These are phyloP conservation scores for Lodderomyces metapsilosis DNA, from an alignment of 1,139 yeast genomes.

Conservation along the genomic window DNA sequence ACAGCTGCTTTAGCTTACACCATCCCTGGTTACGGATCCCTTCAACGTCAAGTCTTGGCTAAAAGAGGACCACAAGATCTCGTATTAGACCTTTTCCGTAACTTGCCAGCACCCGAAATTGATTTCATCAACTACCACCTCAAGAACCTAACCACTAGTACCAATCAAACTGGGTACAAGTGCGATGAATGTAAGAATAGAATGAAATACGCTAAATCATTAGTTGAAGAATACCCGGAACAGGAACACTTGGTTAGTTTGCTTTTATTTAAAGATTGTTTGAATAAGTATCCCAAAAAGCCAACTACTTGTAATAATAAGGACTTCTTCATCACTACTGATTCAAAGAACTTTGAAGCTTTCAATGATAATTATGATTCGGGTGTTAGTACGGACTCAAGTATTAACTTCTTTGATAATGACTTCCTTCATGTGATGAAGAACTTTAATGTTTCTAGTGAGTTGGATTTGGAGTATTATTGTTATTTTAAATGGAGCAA, in stretches of 20 bases:
- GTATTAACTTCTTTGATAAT: slow-evolving; percentile 37
- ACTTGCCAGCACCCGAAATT: slow-evolving; percentile 25
- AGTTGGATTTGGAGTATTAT: slow-evolving; percentile 33
- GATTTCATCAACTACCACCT: slow-evolving; percentile 33
- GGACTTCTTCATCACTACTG: slow-evolving; percentile 42
- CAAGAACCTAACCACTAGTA: slow-evolving; percentile 21
- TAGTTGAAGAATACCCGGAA: slow-evolving; percentile 31
- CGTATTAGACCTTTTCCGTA: slow-evolving; percentile 25
- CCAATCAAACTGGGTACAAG: slow-evolving; percentile 28
- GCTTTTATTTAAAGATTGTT: slow-evolving; percentile 36
- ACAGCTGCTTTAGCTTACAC: slow-evolving; percentile 16
- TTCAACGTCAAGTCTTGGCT: slow-evolving; percentile 19
- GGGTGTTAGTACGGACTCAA: slow-evolving; percentile 21
- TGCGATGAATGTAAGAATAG: slow-evolving; percentile 39
- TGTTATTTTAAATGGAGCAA: slow-evolving; percentile 26
- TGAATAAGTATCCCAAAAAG: slow-evolving; percentile 22
- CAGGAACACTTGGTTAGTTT: slow-evolving; percentile 36
- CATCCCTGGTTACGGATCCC: slow-evolving; percentile 18
- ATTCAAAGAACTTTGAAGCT: slow-evolving; percentile 19
- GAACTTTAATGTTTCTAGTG: slow-evolving; percentile 35
- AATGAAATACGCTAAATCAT: slow-evolving; percentile 27
- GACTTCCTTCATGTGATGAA: slow-evolving; percentile 39
- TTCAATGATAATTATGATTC: slow-evolving; percentile 21
- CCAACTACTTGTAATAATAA: slow-evolving; percentile 30
- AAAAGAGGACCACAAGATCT: slow-evolving; percentile 17